Base-by-base conservation (phyloP, 495 filamentous ascomycete genomes). In the Aspergillus asperescens region DNA sequence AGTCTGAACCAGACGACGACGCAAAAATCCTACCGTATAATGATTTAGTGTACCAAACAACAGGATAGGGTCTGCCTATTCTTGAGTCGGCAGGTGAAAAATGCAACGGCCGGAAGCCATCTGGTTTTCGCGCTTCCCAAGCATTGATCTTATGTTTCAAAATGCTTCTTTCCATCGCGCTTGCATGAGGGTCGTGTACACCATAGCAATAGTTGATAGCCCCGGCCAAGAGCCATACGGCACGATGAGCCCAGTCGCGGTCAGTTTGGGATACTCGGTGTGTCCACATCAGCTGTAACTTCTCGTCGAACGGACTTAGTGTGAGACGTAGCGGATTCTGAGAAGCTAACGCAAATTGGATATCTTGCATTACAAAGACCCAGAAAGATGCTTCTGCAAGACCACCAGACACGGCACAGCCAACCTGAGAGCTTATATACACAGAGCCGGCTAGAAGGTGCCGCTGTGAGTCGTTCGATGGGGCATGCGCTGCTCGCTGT, bases 281-380 rank as follows among this genome's bases (percentile, higher is more conserved):
- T 35, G 52, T 54, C 70, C 70, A 74, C 57, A 56, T 60, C 1
- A 50, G 62, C 8, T 61, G 67, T 1, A 74, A 60, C 22, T 57
- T 63, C 34, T 71, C 63, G 44, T 67, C 66, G 31, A 74, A 71
- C 1, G 70, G 63, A 5, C 62, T 62, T 28, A 71, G 65, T 5
- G 62, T 62, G 5, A 74, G 50, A 38, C 69, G 66, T 13, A 74
- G 59, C 32, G 69, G 63, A 55, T 64, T 68, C 27, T 66, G 71
- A 49, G 63, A 69, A 25, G 62, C 66, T 41, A 74, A 52, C 6
- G 69, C 68, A 52, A 69, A 68, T 27, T 74, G 69, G 23, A 74
- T 70, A 53, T 74, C 71, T 48, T 74, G 71, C 54, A 70, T 69
- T 1, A 74, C 69, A 41, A 70, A 74, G 20, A 67, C 62, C 71